Percentiles rank a stretch among this genome's conserved stretches.
phyloP scores from a whole-genome alignment of 2,329 filamentous ascomycete genomes.

The Ilyonectria robusta region DNA sequence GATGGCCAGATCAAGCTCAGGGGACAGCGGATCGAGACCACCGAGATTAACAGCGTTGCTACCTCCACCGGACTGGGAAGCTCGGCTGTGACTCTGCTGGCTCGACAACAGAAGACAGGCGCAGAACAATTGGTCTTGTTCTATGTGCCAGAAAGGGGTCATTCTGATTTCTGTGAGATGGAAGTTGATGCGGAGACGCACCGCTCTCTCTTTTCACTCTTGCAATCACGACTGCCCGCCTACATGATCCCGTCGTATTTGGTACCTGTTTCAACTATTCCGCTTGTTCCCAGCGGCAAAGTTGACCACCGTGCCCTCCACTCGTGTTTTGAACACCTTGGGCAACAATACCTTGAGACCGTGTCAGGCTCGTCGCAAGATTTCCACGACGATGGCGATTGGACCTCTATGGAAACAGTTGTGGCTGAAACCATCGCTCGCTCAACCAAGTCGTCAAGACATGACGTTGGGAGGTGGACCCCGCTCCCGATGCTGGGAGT shows the following conservation, averaged over 20 bases:
- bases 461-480: slow-evolving; percentile 72
- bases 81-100: slow-evolving; percentile 76
- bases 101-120: slow-evolving; percentile 56
- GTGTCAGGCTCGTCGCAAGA: slow-evolving; percentile 45
- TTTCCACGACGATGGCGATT: slow-evolving; percentile 55
- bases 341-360: slow-evolving; percentile 59
- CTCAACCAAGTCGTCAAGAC: slow-evolving; percentile 60
- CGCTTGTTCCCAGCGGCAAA: slow-evolving; percentile 82
- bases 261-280: slow-evolving; percentile 78
- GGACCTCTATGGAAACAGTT: slow-evolving; percentile 68
- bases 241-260: slow-evolving; percentile 88
- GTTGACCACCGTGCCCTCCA: slow-evolving; percentile 73
- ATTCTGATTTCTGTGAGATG: slow-evolving; percentile 54
- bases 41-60: slow-evolving; percentile 78
- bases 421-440: slow-evolving; percentile 70
- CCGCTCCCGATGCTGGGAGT: slow-evolving; percentile 85
- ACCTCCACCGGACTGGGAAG: slow-evolving; percentile 64
- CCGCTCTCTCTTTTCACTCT: slow-evolving; percentile 64
- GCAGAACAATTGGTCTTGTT: slow-evolving; percentile 76
- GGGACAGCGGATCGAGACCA: slow-evolving; percentile 84
- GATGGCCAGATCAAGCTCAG: slow-evolving; percentile 88
- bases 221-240: slow-evolving; percentile 71
- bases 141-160: slow-evolving; percentile 66
- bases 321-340: slow-evolving; percentile 62
- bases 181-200: slow-evolving; percentile 54